Evolutionary conservation across 139 green algal species (phyloP), one percentile per base, ranked within the genome.

Genomic region (Chlorella ohadii): DNA sequence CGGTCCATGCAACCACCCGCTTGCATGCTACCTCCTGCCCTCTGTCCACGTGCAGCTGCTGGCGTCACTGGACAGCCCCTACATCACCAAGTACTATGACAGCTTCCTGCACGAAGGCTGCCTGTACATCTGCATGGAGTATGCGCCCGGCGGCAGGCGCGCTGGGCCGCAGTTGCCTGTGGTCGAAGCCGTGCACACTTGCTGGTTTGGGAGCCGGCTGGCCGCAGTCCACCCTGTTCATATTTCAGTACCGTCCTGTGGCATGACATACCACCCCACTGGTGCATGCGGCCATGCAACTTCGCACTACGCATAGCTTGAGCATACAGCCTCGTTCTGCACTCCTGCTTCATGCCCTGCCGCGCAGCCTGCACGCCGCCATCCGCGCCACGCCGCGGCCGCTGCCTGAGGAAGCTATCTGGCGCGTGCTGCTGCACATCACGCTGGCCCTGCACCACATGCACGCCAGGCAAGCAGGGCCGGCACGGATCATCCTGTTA

Each of bases 401-500:
- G 25, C 57, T 82, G 36, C 22, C 27, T 1, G 76, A 82, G 31
- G 59, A 82, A 20, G 51, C 36, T 38, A 72, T 82, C 27, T 82
- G 76, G 76, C 36, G 76, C 27, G 76, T 82, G 57, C 76, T 82
- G 76, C 76, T 82, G 59, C 57, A 59, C 36, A 20, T 66, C 38
- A 39, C 36, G 25, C 57, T 72, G 59, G 76, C 76, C 34, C 76
- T 82, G 56, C 76, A 82, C 57, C 76, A 82, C 76, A 82, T 82
- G 76, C 76, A 82, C 76, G 39, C 33, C 76, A 82, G 76, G 76
- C 55, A 34, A 31, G 76, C 22, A 11, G 55, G 72, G 15, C 3
- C 4, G 44, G 15, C 25, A n/a, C n/a, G n/a, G n/a, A n/a, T n/a
- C n/a, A n/a, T n/a, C n/a, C n/a, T n/a, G n/a, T n/a, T n/a, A n/a